Evolutionary conservation across 2,329 filamentous ascomycete genomes (phyloP).

Genomic region (Hirsutella thompsonii): DNA sequence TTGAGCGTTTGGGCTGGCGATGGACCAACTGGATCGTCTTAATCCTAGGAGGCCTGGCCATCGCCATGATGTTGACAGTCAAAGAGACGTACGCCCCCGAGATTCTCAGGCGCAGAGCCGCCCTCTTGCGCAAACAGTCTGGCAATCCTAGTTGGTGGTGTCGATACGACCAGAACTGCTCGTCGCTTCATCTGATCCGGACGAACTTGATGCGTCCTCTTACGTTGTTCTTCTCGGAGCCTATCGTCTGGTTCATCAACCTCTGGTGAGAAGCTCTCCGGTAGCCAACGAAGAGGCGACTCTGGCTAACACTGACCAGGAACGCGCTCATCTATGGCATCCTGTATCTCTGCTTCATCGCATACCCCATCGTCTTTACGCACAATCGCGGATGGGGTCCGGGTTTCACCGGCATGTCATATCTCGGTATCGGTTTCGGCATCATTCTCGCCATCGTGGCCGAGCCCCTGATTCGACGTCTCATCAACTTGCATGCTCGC

Average conservation of each 20-base stretch:
- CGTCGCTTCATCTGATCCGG: slow-evolving; percentile 55
- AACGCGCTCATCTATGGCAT: slow-evolving; percentile 79
- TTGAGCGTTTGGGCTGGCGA: slow-evolving; percentile 67
- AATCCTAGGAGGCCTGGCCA: slow-evolving; percentile 54
- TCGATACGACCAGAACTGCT: slow-evolving; percentile 60
- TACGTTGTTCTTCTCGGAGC: slow-evolving; percentile 64
- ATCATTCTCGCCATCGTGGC: slow-evolving; percentile 46
- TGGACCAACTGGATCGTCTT: slow-evolving; percentile 78
- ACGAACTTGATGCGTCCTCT: slow-evolving; percentile 69
- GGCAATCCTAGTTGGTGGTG: slow-evolving; percentile 65
- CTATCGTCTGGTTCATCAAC: slow-evolving; percentile 63
- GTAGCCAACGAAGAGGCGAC: not conserved
- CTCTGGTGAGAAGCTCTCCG: slow-evolving; percentile 36
- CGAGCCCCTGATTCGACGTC: slow-evolving; percentile 60
- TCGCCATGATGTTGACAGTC: slow-evolving; percentile 44
- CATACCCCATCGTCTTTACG: slow-evolving; percentile 75
- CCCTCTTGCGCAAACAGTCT: slow-evolving; percentile 50
- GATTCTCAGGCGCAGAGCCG: slow-evolving; percentile 55
- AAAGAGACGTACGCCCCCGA: slow-evolving; percentile 68
- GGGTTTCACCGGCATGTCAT: slow-evolving; percentile 63
- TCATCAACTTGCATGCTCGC: slow-evolving; percentile 65
- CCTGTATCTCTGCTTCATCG: slow-evolving; percentile 81
- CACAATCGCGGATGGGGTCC: slow-evolving; percentile 64
- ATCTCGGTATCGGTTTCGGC: slow-evolving; percentile 56
- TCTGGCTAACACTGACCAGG: slow-evolving; percentile 22